These are phyloP conservation scores for Puccinia triticina DNA, from an alignment of 1,284 basidiomycete genomes.

Conservation along the genomic window DNA sequence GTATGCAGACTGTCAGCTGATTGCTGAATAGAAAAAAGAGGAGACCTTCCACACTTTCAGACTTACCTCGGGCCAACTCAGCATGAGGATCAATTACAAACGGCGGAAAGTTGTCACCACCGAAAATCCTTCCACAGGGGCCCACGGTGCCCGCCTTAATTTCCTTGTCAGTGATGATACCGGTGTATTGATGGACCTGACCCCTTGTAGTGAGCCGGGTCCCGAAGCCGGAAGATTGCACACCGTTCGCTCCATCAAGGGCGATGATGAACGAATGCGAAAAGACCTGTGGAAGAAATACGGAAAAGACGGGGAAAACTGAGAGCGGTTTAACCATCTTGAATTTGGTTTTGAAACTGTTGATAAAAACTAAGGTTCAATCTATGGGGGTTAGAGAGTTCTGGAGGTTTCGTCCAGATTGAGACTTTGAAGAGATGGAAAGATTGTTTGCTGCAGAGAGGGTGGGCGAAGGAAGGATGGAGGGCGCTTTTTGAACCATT, in stretches of 20 bases:
- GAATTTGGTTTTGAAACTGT: background rate
- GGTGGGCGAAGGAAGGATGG: background rate
- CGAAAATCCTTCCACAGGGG: constrained; percentile 46
- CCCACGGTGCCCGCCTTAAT: constrained; percentile 40
- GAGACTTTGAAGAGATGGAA: background rate
- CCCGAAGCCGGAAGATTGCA: constrained; percentile 43
- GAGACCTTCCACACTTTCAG: background rate
- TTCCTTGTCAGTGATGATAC: constrained; percentile 48
- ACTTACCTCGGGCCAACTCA: constrained; percentile 40
- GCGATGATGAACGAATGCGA: constrained; percentile 45
- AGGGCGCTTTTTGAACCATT: background rate
- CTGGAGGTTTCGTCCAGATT: background rate
- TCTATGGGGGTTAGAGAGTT: background rate
- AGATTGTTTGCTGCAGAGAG: background rate
- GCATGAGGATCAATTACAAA: constrained; percentile 40
- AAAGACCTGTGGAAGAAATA: constrained; percentile 16
- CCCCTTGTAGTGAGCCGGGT: constrained; percentile 36
- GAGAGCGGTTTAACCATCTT: constrained; percentile 16
- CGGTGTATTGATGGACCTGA: constrained; percentile 47
- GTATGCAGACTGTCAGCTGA: background rate
- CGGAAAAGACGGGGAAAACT: background rate
- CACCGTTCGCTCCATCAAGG: constrained; percentile 45
- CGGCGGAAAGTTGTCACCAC: constrained; percentile 39
- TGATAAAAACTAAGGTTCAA: background rate
- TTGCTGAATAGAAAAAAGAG: background rate